Percentiles rank a stretch among this genome's conserved stretches.
phyloP scores from a whole-genome alignment of 371 early-diverging fungal genomes.

The Blastocladiella emersonii region DNA sequence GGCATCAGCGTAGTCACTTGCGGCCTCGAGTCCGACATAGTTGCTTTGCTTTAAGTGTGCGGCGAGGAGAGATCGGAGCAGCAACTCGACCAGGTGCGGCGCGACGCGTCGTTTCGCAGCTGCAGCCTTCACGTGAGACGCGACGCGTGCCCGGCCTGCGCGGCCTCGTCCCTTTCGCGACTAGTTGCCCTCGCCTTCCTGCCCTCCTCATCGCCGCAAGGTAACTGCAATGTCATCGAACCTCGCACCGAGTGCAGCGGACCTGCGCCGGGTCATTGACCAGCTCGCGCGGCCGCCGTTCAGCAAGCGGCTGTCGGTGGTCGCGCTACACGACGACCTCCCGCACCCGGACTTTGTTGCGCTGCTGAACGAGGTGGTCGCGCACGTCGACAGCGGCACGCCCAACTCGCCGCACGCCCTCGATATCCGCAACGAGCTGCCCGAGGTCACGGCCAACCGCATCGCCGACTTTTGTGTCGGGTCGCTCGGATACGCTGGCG shows the following conservation, averaged over 20 bases:
- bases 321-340: conserved; percentile 36
- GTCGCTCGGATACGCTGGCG: not conserved
- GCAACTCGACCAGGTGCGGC: too few species aligned
- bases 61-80: too few species aligned
- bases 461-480: conserved; percentile 17
- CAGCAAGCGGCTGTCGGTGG: conserved; percentile 17
- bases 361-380: conserved; percentile 25
- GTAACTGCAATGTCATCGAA: too few species aligned
- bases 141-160: too few species aligned
- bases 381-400: conserved; percentile 22
- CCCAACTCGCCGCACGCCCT: conserved; percentile 14
- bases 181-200: too few species aligned
- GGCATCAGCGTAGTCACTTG: too few species aligned
- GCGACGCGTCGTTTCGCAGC: too few species aligned
- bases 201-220: too few species aligned
- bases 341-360: conserved; percentile 22
- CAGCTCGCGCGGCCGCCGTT: conserved; percentile 9
- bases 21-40: too few species aligned
- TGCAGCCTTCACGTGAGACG: too few species aligned
- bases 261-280: not conserved
- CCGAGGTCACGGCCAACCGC: conserved; percentile 23
- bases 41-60: too few species aligned
- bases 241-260: not conserved
- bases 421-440: conserved; percentile 26
- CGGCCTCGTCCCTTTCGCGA: too few species aligned